phyloP scores from a whole-genome alignment of 805 yeast genomes.

The Nakazawaea ishiwadae region DNA sequence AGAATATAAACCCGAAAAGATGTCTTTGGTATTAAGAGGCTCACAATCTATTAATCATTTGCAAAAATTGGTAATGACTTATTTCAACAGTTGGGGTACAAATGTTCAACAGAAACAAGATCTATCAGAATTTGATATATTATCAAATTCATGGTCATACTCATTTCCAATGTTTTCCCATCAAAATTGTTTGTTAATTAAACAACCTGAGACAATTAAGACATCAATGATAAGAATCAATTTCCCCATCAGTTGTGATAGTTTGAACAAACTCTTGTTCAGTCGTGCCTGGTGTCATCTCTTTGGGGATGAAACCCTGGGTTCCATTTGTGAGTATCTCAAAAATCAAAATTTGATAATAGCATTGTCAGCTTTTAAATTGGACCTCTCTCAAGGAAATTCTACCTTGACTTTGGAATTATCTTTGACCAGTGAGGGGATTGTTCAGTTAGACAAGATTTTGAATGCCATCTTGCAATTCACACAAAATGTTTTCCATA shows the following conservation, averaged over 20 bases:
- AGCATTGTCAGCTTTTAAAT: constrained; percentile 36
- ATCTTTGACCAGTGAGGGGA: constrained; percentile 42
- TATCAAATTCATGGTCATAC: neutral
- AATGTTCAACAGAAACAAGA: constrained; percentile 12
- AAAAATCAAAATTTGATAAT: constrained; percentile 29
- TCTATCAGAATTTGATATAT: neutral
- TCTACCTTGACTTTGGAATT: constrained; percentile 46
- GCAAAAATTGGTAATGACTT: constrained; percentile 42
- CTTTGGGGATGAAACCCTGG: constrained; percentile 57
- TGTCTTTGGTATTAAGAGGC: constrained; percentile 58
- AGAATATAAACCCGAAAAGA: constrained; percentile 41
- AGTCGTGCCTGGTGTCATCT: constrained; percentile 48
- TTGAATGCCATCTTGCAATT: constrained; percentile 30
- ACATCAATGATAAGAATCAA: constrained; percentile 37
- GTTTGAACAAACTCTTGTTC: constrained; percentile 18
- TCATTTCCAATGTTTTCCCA: too few species aligned
- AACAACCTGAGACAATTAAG: constrained; percentile 17
- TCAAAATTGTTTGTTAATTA: constrained; percentile 1
- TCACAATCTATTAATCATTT: constrained; percentile 60
- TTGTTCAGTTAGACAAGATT: constrained; percentile 29
- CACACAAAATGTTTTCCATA: constrained; percentile 17
- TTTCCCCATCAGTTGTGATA: constrained; percentile 33
- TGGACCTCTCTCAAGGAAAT: constrained; percentile 30
- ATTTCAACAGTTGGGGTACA: constrained; percentile 33
- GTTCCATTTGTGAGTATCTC: constrained; percentile 42